Evolutionary conservation across 768 basidiomycete genomes (phyloP).

Genomic region (Podaxis carcinomalis): DNA sequence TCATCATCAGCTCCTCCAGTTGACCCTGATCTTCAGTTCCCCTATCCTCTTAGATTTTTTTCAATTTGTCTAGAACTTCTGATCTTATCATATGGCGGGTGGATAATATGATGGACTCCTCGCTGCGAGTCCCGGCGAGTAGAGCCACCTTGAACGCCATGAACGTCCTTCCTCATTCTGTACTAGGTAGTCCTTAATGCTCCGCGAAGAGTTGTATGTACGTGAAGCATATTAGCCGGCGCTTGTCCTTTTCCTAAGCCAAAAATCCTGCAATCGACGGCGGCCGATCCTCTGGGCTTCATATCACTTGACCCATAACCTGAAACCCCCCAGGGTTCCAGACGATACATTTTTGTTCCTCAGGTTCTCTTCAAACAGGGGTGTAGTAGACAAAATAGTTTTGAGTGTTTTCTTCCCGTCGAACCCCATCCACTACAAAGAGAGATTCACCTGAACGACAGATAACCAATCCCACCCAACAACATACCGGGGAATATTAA

Average conservation of each 20-base stretch:
- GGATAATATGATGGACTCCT: neutral
- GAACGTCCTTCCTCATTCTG: neutral
- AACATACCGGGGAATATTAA: too few relatives aligned
- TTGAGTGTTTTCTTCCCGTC: too few relatives aligned
- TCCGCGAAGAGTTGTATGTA: neutral
- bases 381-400: too few relatives aligned
- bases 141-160: neutral
- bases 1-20: neutral
- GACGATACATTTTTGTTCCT: too few relatives aligned
- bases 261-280: neutral
- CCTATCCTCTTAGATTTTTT: neutral
- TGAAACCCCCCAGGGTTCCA: too few relatives aligned
- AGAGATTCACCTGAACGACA: too few relatives aligned
- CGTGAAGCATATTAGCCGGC: neutral
- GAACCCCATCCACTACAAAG: too few relatives aligned
- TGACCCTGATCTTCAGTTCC: neutral
- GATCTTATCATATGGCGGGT: neutral
- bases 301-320: too few relatives aligned
- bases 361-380: too few relatives aligned
- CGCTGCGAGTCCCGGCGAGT: neutral
- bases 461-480: too few relatives aligned
- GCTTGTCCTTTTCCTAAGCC: neutral
- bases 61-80: neutral
- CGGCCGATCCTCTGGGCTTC: too few relatives aligned
- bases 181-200: neutral